phyloP scores from a whole-genome alignment of 768 basidiomycete genomes.

The Piloderma croceum region DNA sequence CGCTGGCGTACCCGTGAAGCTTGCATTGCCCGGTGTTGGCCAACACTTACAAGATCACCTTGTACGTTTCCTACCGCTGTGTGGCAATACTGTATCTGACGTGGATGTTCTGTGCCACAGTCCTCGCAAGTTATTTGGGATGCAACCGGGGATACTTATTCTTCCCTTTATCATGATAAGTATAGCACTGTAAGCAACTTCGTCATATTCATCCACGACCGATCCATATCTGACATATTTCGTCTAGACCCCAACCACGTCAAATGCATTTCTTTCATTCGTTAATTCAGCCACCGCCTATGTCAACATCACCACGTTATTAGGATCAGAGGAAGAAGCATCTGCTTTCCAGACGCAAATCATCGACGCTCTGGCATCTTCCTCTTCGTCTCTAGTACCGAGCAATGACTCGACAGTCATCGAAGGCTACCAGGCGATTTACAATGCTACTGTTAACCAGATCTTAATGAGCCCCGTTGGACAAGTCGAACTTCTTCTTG shows the following conservation, averaged over 20 bases:
- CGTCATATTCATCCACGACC: not conserved
- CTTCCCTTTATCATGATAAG: too few relatives aligned
- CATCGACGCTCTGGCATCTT: constrained; percentile 24
- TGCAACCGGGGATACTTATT: constrained; percentile 31
- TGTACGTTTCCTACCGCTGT: constrained; percentile 18
- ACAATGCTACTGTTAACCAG: constrained; percentile 36
- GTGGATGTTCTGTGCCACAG: not conserved
- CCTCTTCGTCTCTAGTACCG: constrained; percentile 35
- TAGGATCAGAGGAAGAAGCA: constrained; percentile 31
- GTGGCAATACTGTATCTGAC: not conserved
- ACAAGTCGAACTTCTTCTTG: constrained; percentile 52
- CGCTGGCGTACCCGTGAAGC: constrained; percentile 38
- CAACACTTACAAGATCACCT: constrained; percentile 55
- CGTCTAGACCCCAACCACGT: constrained; percentile 16
- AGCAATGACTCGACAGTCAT: constrained; percentile 40
- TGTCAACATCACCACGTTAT: constrained; percentile 44
- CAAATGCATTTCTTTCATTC: constrained; percentile 43
- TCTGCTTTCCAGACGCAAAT: constrained; percentile 29
- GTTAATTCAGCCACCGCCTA: constrained; percentile 63
- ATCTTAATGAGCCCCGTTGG: constrained; percentile 39
- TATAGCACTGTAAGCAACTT: too few relatives aligned
- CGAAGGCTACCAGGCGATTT: constrained; percentile 53
- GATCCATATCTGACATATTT: not conserved
- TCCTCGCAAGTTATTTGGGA: constrained; percentile 14
- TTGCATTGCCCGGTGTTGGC: constrained; percentile 55